Conservation (phyloP, 371 early-diverging fungal genomes). For the Apophysomyces trapeziformis region DNA sequence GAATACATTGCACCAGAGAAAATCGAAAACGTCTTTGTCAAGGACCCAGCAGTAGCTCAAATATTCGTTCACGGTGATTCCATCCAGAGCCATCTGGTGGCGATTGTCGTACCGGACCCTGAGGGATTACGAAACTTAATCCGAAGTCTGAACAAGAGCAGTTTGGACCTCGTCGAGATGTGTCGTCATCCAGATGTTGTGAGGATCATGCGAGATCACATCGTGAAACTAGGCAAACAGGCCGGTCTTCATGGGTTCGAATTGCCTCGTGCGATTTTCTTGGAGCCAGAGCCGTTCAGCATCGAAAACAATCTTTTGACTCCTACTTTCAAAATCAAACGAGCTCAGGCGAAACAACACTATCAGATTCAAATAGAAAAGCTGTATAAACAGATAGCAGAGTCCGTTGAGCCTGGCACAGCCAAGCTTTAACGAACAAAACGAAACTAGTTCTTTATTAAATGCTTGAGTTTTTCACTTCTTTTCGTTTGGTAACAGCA, state of each 20-base stretch:
- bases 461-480: neutral
- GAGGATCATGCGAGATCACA: slow-evolving; percentile 60
- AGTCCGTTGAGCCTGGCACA: slow-evolving; percentile 14
- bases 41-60: slow-evolving; percentile 67
- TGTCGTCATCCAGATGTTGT: slow-evolving; percentile 63
- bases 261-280: slow-evolving; percentile 53
- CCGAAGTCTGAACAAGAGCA: slow-evolving; percentile 21
- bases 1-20: slow-evolving; percentile 99
- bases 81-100: slow-evolving; percentile 77
- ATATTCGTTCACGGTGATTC: slow-evolving; percentile 86
- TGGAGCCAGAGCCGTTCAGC: slow-evolving; percentile 59
- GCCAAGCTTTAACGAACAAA: slow-evolving; percentile 24
- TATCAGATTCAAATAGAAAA: slow-evolving; percentile 64
- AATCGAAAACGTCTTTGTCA: slow-evolving; percentile 75
- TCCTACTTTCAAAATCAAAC: slow-evolving; percentile 78
- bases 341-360: slow-evolving; percentile 72
- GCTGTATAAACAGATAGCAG: slow-evolving; percentile 56
- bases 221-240: slow-evolving; percentile 63
- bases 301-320: slow-evolving; percentile 66
- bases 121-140: slow-evolving; percentile 52
- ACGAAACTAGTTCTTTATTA: neutral
- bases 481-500: slow-evolving; percentile 4
- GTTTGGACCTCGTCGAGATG: slow-evolving; percentile 44
- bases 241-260: slow-evolving; percentile 65
- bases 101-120: slow-evolving; percentile 85